Conservation (phyloP, 495 filamentous ascomycete species). For the Pseudoneurospora amorphoporcata region DNA sequence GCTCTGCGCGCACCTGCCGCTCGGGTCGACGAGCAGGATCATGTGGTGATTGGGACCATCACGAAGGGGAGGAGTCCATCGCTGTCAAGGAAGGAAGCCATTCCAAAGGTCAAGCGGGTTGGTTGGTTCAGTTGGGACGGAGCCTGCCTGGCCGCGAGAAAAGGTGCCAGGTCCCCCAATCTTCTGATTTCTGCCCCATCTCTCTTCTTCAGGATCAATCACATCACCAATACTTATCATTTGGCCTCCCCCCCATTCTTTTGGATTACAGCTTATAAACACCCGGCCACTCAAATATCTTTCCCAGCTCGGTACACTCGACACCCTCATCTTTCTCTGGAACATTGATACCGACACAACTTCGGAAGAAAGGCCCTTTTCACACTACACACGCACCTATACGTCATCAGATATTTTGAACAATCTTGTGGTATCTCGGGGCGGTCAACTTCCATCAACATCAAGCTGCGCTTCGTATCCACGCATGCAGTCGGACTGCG, state of each 20-base stretch:
- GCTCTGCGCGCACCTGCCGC: not conserved
- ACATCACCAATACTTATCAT: not conserved
- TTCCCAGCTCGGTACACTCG: not conserved
- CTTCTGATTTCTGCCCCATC: not conserved
- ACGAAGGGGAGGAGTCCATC: not conserved
- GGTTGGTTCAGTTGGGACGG: not conserved
- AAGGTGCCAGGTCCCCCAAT: not conserved
- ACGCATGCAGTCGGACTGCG: not conserved
- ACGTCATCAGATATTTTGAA: too few relatives aligned
- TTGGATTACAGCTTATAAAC: not conserved
- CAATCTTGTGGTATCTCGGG: not conserved
- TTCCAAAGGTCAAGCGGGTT: not conserved
- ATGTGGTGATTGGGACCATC: not conserved
- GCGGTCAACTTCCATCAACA: not conserved
- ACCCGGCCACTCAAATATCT: not conserved
- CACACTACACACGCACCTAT: not conserved
- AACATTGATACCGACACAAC: not conserved
- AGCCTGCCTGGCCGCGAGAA: not conserved
- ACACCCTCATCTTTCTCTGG: not conserved
- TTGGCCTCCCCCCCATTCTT: not conserved
- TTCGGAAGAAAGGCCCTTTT: not conserved
- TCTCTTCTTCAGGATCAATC: not conserved
- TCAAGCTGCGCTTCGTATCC: not conserved
- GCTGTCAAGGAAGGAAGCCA: not conserved
- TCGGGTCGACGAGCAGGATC: not conserved